These are phyloP conservation scores for Mycocentrospora acerina DNA, from an alignment of 2,329 filamentous ascomycete genomes.

Conservation along the genomic window DNA sequence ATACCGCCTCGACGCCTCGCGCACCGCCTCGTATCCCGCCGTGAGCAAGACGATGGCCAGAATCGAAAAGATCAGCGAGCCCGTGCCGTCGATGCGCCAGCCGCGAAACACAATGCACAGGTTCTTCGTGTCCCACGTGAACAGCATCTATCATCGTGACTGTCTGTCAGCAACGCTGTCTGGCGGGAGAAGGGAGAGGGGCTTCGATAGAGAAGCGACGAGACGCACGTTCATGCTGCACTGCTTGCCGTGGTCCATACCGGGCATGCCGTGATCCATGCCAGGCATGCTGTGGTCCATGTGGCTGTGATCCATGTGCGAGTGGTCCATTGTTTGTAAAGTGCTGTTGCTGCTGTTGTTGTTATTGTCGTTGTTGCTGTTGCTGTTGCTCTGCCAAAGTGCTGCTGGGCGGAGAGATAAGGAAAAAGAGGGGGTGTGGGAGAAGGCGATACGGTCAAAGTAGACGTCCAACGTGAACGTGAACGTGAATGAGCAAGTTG, in stretches of 20 bases:
- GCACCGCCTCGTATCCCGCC: slow-evolving; percentile 90
- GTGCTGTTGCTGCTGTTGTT: too few species aligned
- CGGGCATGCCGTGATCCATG: slow-evolving; percentile 51
- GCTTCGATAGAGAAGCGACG: too few species aligned
- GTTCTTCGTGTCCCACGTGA: slow-evolving; percentile 91
- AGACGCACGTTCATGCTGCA: slow-evolving; percentile 87
- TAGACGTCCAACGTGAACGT: too few species aligned
- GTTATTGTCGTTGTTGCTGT: background rate
- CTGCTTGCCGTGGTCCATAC: slow-evolving; percentile 52
- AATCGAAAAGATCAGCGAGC: slow-evolving; percentile 79
- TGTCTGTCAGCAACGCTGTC: slow-evolving; percentile 4
- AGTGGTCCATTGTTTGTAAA: slow-evolving; percentile 43
- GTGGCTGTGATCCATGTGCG: slow-evolving; percentile 58
- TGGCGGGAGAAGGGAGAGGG: too few species aligned
- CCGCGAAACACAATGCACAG: slow-evolving; percentile 93
- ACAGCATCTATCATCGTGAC: slow-evolving; percentile 73
- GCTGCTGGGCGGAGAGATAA: too few species aligned
- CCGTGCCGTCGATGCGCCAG: slow-evolving; percentile 79
- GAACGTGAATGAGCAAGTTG: too few species aligned
- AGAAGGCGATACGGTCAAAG: too few species aligned
- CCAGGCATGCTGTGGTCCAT: slow-evolving; percentile 57
- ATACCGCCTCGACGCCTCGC: slow-evolving; percentile 74
- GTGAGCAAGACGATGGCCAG: slow-evolving; percentile 78
- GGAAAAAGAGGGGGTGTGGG: slow-evolving; percentile 1
- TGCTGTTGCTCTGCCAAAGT: background rate